These are phyloP conservation scores for Cajanus cajan DNA, from an alignment of 306 rosid species.

Conservation along the genomic window DNA sequence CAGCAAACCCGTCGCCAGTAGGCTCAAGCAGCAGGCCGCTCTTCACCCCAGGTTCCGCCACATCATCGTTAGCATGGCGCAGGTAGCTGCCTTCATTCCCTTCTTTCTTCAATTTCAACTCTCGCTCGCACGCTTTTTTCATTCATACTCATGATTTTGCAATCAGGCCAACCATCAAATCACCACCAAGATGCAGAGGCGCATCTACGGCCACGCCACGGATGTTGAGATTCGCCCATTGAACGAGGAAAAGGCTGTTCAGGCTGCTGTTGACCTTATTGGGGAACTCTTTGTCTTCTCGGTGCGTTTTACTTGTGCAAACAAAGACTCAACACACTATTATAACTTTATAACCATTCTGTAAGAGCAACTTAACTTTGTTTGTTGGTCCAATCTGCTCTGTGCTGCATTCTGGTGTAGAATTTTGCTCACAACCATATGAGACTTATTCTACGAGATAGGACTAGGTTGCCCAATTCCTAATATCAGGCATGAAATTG, in stretches of 20 bases:
- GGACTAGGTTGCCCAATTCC: neutral
- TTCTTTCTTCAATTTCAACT: neutral
- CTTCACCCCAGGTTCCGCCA: slow-evolving; percentile 79
- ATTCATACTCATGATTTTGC: slow-evolving; percentile 23
- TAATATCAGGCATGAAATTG: no score
- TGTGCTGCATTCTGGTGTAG: neutral
- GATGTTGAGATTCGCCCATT: slow-evolving; percentile 86
- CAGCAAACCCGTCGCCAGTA: slow-evolving; percentile 83
- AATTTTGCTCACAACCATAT: neutral
- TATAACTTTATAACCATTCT: neutral
- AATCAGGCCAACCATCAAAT: slow-evolving; percentile 70
- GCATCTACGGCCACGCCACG: slow-evolving; percentile 79
- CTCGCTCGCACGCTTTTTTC: neutral
- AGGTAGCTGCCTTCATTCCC: slow-evolving; percentile 35
- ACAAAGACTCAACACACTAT: no score
- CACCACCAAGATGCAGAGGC: slow-evolving; percentile 79
- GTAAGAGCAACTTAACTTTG: neutral
- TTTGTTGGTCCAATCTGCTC: neutral
- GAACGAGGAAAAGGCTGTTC: slow-evolving; percentile 92
- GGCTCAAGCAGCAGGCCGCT: slow-evolving; percentile 74
- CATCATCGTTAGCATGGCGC: slow-evolving; percentile 66
- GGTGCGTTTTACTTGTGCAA: slow-evolving; percentile 53
- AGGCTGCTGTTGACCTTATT: slow-evolving; percentile 84
- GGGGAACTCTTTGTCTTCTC: slow-evolving; percentile 88
- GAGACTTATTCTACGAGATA: no score